These are phyloP conservation scores for Epichloe glyceriae DNA, from an alignment of 2,329 filamentous ascomycete genomes.

Conservation along the genomic window DNA sequence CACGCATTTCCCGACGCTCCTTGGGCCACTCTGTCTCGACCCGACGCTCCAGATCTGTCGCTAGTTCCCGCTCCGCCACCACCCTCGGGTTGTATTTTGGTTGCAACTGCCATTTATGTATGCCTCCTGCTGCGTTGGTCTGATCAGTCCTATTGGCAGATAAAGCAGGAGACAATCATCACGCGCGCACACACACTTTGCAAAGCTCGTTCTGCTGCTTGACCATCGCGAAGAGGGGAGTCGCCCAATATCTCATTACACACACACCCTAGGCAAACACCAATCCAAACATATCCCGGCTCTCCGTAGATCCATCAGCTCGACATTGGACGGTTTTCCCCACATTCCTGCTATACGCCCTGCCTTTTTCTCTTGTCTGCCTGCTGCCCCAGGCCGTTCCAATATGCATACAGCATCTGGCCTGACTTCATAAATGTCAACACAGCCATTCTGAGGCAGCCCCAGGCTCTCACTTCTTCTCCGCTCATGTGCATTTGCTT, in stretches of 20 bases:
- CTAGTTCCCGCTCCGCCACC: constrained; percentile 4
- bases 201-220: neutral
- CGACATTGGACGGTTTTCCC: constrained; percentile 5
- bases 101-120: neutral
- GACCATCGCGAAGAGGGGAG: neutral
- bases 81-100: neutral
- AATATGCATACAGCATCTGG: constrained; percentile 22
- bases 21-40: constrained; percentile 5
- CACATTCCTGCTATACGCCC: constrained; percentile 3
- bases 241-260: neutral
- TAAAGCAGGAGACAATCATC: neutral
- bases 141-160: neutral
- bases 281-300: constrained; percentile 1
- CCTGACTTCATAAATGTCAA: constrained; percentile 25
- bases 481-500: constrained; percentile 12
- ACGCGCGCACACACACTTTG: neutral
- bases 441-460: constrained; percentile 17
- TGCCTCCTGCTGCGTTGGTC: neutral
- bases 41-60: constrained; percentile 6
- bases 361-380: constrained; percentile 1
- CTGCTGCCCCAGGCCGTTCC: constrained; percentile 16
- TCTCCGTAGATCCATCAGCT: constrained; percentile 5
- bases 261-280: constrained; percentile 2
- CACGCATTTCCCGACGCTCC: constrained; percentile 2
- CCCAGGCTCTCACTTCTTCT: constrained; percentile 11